Evolutionary conservation across 129 eudicot species (phyloP).

Genomic region (Solidago caesia): DNA sequence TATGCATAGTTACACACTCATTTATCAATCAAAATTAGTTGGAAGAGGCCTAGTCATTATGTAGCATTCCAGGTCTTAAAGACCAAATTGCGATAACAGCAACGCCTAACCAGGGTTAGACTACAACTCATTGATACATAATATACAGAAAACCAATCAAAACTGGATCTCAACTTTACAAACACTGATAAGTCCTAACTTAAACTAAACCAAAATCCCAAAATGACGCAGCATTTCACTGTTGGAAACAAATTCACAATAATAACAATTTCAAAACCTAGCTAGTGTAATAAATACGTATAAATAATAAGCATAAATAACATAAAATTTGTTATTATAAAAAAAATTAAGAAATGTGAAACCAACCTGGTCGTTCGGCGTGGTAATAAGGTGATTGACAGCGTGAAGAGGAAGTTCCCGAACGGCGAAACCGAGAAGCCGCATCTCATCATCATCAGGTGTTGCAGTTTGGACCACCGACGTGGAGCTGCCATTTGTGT

Average conservation of each 20-base stretch:
- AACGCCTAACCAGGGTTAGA: not conserved
- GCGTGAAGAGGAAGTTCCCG: constrained; percentile 47
- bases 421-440: constrained; percentile 50
- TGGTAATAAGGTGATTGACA: constrained; percentile 49
- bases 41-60: no score
- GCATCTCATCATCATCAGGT: constrained; percentile 26
- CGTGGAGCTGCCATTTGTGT: not conserved
- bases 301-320: no score
- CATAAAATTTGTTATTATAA: no score
- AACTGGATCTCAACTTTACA: no score
- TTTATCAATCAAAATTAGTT: no score
- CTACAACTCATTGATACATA: constrained; percentile 3
- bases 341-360: not conserved
- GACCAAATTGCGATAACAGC: constrained; percentile 11
- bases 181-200: no score
- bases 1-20: not conserved
- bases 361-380: constrained; percentile 34
- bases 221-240: not conserved
- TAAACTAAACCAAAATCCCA: no score
- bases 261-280: no score
- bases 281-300: no score
- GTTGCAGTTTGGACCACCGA: not conserved
- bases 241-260: not conserved
- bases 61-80: not conserved
- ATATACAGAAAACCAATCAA: no score